Evolutionary conservation across 768 basidiomycete species (phyloP), one percentile per base, ranked within the genome.

Genomic region (Tulasnella sp.): DNA sequence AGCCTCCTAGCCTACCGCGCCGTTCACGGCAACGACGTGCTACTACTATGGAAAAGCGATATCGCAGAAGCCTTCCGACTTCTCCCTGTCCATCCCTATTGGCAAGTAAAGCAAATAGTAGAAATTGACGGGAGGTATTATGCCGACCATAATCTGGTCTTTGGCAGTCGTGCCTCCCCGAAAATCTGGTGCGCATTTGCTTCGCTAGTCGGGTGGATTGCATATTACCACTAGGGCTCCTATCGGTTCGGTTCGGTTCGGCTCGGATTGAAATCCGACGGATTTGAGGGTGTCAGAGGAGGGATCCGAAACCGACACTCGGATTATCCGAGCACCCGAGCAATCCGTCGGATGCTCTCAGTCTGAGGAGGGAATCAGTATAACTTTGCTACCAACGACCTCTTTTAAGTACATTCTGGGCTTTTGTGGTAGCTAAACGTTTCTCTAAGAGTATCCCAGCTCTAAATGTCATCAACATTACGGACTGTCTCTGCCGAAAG

Each of bases 61-160:
- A 77, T 84, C 0, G 69, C 78, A 0, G 75, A 80, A 12, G 84
- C 83, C 0, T 85, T 82, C 34, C 74, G 79, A 0, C 77, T 78
- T 0, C 66, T 82, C 62, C 83, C 83, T 0, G 77, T 83, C 74
- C 80, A 83, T 62, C 81, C 79, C 0, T 59, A 76, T 0, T 84
- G 83, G 83, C 82, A 85, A 62, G 71, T 84, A 0, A 81, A 80
- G 16, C 83, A 84, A 41, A 67, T 83, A 0, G 76, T 80, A 5
- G 75, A 75, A 17, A 76, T 75, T 0, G 77, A 80, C 40, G 77
- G 76, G 29, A 4, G 69, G 9, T 73, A 62, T 1, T 75, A 78
- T 65, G 74, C 83, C 19, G 81, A 82, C 73, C 74, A 80, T 4
- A 76, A 78, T 70, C 78, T 76, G 39, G 75, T 69, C n/a, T 83